A percentile compares a stretch with the other conserved stretches of the same genome.
Conservation (phyloP, 495 filamentous ascomycete genomes). For the Haplographium delicatum region DNA sequence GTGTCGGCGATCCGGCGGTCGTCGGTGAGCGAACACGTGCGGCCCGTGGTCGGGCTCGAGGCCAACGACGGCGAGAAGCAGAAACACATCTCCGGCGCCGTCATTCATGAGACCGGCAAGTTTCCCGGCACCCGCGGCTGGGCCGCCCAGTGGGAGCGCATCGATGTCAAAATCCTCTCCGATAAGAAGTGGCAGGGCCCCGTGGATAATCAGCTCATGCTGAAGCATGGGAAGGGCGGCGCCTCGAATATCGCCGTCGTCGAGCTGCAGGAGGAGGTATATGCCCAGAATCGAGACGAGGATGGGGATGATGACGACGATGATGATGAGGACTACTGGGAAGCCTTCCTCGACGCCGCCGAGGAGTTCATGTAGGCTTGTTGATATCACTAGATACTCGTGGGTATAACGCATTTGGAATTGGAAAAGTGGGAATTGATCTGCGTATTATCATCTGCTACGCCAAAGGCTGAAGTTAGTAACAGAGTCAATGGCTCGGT, state of each 20-base stretch:
- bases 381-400: background rate
- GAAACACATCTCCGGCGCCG: slow-evolving; percentile 6
- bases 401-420: no score
- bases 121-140: slow-evolving; percentile 21
- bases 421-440: no score
- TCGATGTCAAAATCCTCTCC: slow-evolving; percentile 5
- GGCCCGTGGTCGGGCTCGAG: slow-evolving; percentile 11
- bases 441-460: no score
- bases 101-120: slow-evolving; percentile 22
- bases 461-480: no score
- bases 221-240: background rate
- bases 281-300: background rate
- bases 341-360: slow-evolving; percentile 11
- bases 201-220: background rate
- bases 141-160: slow-evolving; percentile 17
- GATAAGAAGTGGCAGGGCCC: slow-evolving; percentile 5
- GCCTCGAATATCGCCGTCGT: slow-evolving; percentile 6
- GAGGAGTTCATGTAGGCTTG: slow-evolving; percentile 10
- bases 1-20: slow-evolving; percentile 14
- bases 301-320: slow-evolving; percentile 1
- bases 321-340: slow-evolving; percentile 19
- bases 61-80: background rate
- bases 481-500: no score
- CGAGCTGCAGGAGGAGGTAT: background rate
- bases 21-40: slow-evolving; percentile 16